Evolutionary conservation across 306 rosid species (phyloP).

Genomic region (Dryas alaskensis): DNA sequence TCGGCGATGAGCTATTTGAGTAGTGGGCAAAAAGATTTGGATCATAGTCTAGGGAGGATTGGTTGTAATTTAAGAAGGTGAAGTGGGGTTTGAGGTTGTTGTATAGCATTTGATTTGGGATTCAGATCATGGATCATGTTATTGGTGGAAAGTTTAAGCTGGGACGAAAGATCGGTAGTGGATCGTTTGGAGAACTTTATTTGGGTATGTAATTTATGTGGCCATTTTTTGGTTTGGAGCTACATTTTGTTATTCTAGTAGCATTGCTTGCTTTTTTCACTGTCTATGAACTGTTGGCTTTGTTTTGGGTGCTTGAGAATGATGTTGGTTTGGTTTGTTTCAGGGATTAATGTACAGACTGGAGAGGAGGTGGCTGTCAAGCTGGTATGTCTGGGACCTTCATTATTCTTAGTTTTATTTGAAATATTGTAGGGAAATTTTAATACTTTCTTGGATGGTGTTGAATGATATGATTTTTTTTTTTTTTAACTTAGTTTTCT

Average conservation of each 20-base stretch:
- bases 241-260: not conserved
- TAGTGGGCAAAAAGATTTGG: conserved; percentile 13
- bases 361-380: conserved; percentile 99
- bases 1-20: conserved; percentile 31
- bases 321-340: conserved; percentile 42
- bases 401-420: conserved; percentile 5
- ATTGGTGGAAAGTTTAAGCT: conserved; percentile 95
- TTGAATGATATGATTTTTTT: not conserved
- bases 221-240: conserved; percentile 1
- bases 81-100: conserved; percentile 27
- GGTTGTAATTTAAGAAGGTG: conserved; percentile 34
- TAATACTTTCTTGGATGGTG: not conserved
- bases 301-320: conserved; percentile 6
- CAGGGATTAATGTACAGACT: conserved; percentile 84
- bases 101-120: conserved; percentile 32
- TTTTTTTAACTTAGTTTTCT: not conserved
- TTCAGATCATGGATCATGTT: conserved; percentile 79
- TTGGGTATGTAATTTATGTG: conserved; percentile 57
- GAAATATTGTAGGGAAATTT: not conserved
- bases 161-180: conserved; percentile 93
- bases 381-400: conserved; percentile 59
- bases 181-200: conserved; percentile 94
- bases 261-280: conserved; percentile 16
- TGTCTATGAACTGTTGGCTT: conserved; percentile 16
- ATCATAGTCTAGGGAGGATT: conserved; percentile 29